Evolutionary conservation across 345 rosid species (phyloP).

Genomic region (Theobroma cacao): DNA sequence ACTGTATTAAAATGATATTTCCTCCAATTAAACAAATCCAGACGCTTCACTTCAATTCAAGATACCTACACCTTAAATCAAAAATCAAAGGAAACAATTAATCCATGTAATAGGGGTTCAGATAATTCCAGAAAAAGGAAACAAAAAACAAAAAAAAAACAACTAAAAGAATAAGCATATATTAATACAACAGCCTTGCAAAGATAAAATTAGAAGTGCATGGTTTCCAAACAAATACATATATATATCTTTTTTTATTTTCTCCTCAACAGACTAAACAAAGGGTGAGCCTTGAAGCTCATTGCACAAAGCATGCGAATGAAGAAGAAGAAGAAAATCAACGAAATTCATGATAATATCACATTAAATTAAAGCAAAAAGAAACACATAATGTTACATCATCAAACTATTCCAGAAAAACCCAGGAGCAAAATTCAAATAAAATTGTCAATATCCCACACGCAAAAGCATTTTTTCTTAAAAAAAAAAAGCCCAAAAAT

Average conservation of each 20-base stretch:
- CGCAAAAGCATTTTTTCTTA: too few relatives aligned
- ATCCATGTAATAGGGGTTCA: neutral
- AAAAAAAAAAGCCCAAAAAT: too few relatives aligned
- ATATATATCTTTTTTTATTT: neutral
- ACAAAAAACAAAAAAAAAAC: neutral
- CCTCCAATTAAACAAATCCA: neutral
- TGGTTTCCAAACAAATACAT: neutral
- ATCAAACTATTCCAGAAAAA: neutral
- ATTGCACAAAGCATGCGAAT: neutral
- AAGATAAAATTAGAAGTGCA: neutral
- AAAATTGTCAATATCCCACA: neutral
- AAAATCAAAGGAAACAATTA: neutral
- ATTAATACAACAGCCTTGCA: neutral
- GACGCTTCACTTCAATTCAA: neutral
- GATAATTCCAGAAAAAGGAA: neutral
- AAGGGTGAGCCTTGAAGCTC: neutral
- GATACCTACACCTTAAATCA: neutral
- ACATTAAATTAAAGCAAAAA: neutral
- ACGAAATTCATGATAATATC: neutral
- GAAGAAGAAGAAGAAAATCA: neutral
- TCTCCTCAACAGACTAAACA: neutral
- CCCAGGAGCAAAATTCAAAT: neutral
- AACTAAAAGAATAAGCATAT: neutral
- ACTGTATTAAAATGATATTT: neutral
- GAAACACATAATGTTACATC: neutral